Evolutionary conservation across 2,329 filamentous ascomycete genomes (phyloP).

Genomic region (Onygena corvina): DNA sequence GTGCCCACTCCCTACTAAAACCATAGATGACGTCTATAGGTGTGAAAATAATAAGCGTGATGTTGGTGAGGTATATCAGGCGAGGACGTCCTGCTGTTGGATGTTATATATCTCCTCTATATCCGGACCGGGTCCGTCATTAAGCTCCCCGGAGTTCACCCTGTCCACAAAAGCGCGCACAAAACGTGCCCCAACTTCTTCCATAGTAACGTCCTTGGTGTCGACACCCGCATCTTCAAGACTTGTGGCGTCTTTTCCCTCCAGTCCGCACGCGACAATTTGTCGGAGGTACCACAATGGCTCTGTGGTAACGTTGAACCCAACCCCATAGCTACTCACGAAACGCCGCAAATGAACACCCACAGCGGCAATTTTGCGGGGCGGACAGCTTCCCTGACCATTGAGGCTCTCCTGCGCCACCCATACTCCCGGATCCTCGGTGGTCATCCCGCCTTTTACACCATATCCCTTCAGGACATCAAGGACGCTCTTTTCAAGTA

Average conservation of each 20-base stretch:
- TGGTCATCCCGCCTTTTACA: conserved; percentile 43
- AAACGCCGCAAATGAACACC: conserved; percentile 83
- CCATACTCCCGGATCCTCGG: conserved; percentile 79
- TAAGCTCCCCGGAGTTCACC: conserved; percentile 27
- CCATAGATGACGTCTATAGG: too few species aligned
- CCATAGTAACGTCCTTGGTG: conserved; percentile 18
- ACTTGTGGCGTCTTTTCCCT: conserved; percentile 67
- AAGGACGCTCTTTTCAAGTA: conserved; percentile 67
- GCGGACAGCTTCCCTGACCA: conserved; percentile 15
- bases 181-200: conserved; percentile 32
- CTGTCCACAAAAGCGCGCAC: conserved; percentile 30
- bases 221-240: conserved; percentile 44
- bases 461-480: conserved; percentile 49
- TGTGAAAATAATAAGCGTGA: too few species aligned
- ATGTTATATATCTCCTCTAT: conserved; percentile 33
- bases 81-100: conserved; percentile 24
- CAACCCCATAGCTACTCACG: conserved; percentile 73
- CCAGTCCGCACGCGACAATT: conserved; percentile 82
- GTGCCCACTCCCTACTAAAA: too few species aligned
- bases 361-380: conserved; percentile 72
- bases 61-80: too few species aligned
- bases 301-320: conserved; percentile 44
- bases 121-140: conserved; percentile 21
- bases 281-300: conserved; percentile 57
- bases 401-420: conserved; percentile 24